Evolutionary conservation across 1,139 yeast species (phyloP), one percentile per base, ranked within the genome.

Genomic region (Suhomyces bokatorum): DNA sequence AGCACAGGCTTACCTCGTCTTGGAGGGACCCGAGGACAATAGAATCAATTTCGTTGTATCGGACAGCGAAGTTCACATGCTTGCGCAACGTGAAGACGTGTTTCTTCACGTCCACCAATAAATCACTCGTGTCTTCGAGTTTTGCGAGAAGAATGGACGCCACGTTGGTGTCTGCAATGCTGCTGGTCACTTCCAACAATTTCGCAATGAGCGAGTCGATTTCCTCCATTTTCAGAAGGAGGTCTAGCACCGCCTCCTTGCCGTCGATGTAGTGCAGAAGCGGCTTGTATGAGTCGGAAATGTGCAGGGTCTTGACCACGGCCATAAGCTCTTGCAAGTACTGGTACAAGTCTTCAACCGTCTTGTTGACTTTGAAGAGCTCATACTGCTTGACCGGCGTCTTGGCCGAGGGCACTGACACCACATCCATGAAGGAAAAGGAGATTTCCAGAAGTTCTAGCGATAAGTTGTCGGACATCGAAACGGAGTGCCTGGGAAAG

Each of bases 41-140:
- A 37, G 71, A 71, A 42, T 70, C 73, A 32, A 86, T 68, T 54
- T 86, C 95, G 42, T 73, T 66, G 63, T 75, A 83, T 49, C 81
- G 84, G 11, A 75, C 66, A 1, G 86, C 73, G 8, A 83, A 64
- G 47, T 80, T 85, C 10, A 83, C 66, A 40, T 69, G 70, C 34
- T 65, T 63, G 54, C 80, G 77, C 30, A 73, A 59, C 1, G 64
- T 51, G 7, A 69, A 57, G 7, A 74, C 51, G 37, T 62, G 51
- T 40, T 70, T 68, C 51, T 75, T 73, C 22, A 75, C 69, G 4
- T 69, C 70, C 34, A 72, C 59, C 48, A 74, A 65, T 28, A 69
- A 53, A 47, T 71, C 77, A 39, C 77, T 70, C 12, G 71, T 54
- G 43, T 58, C 53, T 47, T 68, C 73, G 31, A 78, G 65, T 28